Evolutionary conservation across 768 basidiomycete genomes (phyloP), one percentile per base, ranked within the genome.

Genomic region (Tulasnella sp.): DNA sequence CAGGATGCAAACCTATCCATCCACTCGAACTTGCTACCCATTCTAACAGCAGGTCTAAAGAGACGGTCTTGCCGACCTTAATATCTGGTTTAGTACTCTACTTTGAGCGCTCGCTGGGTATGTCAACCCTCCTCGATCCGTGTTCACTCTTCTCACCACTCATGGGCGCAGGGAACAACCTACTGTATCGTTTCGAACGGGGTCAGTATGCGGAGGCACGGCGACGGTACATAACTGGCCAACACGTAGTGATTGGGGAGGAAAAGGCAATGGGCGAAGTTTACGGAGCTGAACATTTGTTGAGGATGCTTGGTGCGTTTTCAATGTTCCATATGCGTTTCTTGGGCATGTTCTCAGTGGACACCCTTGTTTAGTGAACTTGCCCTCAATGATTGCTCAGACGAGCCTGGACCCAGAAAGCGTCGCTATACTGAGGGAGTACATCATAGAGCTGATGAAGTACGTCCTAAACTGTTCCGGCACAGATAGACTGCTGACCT

Each of bases 101-200:
- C 87, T 99, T 99, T 84, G 95, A 99, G 85, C 93, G 94, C 42
- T 92, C 95, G 0, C 89, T 95, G 1, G 94, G 78, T 79, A 74
- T 19, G 62, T 36, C 62, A 1, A 34, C 36, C 8, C 44, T 36
- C 12, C 58, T 44, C 48, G 12, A 74, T 10, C 18, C 21, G 14
- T 12, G n/a, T 40, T 14, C 14, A 10, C 58, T 71, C 58, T 10
- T 48, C 56, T 62, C 27, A 79, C 12, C 44, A 19, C 52, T 42
- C 52, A 56, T 58, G 3, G 72, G 31, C 34, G 3, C 87, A 79
- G 78, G 97, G 6, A 91, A 93, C 79, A 96, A 94, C 85, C 89
- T 99, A 38, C 88, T 99, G 4, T 99, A 99, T 84, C 92, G 96
- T 27, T 96, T 97, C 82, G 97, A 99, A 85, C 90, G 97, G n/a